Evolutionary conservation across 495 filamentous ascomycete genomes (phyloP).

Genomic region (Alectoria sarmentosa): DNA sequence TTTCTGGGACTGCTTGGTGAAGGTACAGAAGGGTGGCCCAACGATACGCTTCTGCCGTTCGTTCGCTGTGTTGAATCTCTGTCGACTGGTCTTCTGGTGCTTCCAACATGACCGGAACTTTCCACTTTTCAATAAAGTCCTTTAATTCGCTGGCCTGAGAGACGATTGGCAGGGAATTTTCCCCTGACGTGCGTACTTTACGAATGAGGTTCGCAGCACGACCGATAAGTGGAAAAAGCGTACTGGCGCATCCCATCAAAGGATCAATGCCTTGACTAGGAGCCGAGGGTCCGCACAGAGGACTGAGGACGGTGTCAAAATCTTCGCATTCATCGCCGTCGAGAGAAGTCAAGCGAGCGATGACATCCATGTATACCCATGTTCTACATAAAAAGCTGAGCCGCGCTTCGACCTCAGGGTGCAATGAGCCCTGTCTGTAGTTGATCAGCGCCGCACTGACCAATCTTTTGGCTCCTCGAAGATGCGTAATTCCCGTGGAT

Average conservation of each 20-base stretch:
- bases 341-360: slow-evolving; percentile 64
- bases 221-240: slow-evolving; percentile 68
- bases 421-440: slow-evolving; percentile 32
- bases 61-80: slow-evolving; percentile 58
- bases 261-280: slow-evolving; percentile 60
- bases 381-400: slow-evolving; percentile 69
- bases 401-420: slow-evolving; percentile 42
- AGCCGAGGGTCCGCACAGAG: slow-evolving; percentile 35
- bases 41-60: slow-evolving; percentile 70
- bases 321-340: slow-evolving; percentile 50
- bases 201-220: slow-evolving; percentile 62
- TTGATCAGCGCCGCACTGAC: slow-evolving; percentile 50
- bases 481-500: slow-evolving; percentile 65
- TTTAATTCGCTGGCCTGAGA: slow-evolving; percentile 60
- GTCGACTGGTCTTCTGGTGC: slow-evolving; percentile 60
- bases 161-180: slow-evolving; percentile 57
- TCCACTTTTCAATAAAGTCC: slow-evolving; percentile 56
- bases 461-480: slow-evolving; percentile 61
- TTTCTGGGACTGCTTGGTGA: slow-evolving; percentile 71
- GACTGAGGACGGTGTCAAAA: slow-evolving; percentile 40
- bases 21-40: slow-evolving; percentile 70
- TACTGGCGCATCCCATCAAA: slow-evolving; percentile 65
- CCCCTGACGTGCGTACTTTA: slow-evolving; percentile 48
- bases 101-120: slow-evolving; percentile 48
- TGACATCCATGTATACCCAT: slow-evolving; percentile 79